These are phyloP conservation scores for Phaffia tasmanica DNA, from an alignment of 768 basidiomycete genomes.

Conservation along the genomic window DNA sequence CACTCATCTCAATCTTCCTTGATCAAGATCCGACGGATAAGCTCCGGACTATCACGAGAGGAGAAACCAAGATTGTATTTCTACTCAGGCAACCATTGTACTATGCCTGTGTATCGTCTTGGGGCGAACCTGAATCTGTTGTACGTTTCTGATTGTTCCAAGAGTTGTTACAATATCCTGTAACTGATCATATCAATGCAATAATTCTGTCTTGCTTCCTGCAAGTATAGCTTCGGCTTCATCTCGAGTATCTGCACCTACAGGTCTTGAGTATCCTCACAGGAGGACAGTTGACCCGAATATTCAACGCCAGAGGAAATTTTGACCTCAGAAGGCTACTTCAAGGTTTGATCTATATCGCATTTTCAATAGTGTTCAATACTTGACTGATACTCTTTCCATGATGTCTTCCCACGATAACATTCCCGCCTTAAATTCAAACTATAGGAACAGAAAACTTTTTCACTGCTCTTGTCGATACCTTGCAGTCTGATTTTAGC, in stretches of 20 bases:
- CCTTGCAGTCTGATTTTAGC: slow-evolving; percentile 67
- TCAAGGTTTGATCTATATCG: slow-evolving; percentile 32
- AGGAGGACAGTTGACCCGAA: slow-evolving; percentile 64
- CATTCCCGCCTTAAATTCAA: neutral
- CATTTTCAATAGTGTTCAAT: neutral
- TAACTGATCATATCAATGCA: neutral
- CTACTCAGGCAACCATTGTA: slow-evolving; percentile 77
- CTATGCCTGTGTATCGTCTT: slow-evolving; percentile 78
- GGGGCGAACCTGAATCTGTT: slow-evolving; percentile 93
- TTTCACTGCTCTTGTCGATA: slow-evolving; percentile 56
- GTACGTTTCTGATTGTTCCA: slow-evolving; percentile 46
- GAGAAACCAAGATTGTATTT: slow-evolving; percentile 72
- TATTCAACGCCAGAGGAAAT: slow-evolving; percentile 81
- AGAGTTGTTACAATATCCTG: neutral
- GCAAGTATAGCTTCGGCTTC: slow-evolving; percentile 62
- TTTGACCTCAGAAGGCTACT: slow-evolving; percentile 58
- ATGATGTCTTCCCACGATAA: neutral
- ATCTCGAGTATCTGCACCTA: slow-evolving; percentile 88
- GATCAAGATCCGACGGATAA: slow-evolving; percentile 73
- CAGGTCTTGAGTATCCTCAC: slow-evolving; percentile 87
- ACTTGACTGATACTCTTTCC: neutral
- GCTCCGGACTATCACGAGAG: slow-evolving; percentile 61
- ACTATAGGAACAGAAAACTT: slow-evolving; percentile 66
- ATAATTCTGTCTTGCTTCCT: neutral
- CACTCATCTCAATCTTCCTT: slow-evolving; percentile 79